Evolutionary conservation across 2,329 filamentous ascomycete species (phyloP), one percentile per base, ranked within the genome.

Genomic region (Xylariaceae sp.): DNA sequence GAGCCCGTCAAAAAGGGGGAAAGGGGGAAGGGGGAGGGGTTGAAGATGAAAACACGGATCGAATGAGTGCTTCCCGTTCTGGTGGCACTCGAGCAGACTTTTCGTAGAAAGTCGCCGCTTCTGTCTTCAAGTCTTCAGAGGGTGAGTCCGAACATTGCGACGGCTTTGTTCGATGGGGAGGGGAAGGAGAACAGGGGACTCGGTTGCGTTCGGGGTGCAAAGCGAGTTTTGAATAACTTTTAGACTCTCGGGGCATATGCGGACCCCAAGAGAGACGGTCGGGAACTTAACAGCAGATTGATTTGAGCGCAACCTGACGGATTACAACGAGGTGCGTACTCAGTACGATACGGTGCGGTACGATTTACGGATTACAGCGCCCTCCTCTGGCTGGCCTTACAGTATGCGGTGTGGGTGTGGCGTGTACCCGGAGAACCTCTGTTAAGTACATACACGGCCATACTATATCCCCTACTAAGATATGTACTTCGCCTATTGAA

Each of bases 61-160:
- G 52, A 59, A 52, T 55, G 59, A 55, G 58, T 44, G 37, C 60
- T 59, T 68, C 59, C 64, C 45, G 59, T 53, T 56, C 57, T 57
- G 54, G 60, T 70, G 67, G 70, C 71, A 75, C 62, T 67, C 56
- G 65, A 81, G 80, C 80, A 80, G 80, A 82, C 80, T 81, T 77
- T 77, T 68, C 72, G 9, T 11, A 35, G 74, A 74, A 81, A 70
- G 69, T 71, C 69, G 80, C 80, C 79, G 80, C 77, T 57, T 62
- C 49, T 68, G 72, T 73, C 70, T 71, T 76, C 67, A 30, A 71
- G 73, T 72, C 72, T 78, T 77, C 78, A 83, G 73, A 82, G 75
- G 75, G 74, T 74, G 71, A 69, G 78, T 73, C 77, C 78, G 77
- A 81, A 80, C 80, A 84, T 82, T 72, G 76, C 77, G 76, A 73